Conservation (phyloP, 2,329 filamentous ascomycete species). For the Purpureocillium takamizusanense region DNA sequence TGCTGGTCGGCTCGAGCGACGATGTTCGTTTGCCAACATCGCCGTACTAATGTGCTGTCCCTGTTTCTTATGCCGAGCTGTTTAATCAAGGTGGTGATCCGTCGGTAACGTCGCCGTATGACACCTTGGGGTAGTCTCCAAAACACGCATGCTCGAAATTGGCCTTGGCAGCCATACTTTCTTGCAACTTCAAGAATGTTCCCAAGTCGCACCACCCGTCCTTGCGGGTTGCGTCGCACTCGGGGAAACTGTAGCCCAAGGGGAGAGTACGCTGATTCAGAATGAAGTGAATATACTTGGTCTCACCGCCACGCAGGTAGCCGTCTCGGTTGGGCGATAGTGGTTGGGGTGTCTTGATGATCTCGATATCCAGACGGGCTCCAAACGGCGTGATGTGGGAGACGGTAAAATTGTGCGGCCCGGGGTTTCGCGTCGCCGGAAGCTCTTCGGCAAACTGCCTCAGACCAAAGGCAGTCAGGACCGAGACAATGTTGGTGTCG, state of each 20-base stretch:
- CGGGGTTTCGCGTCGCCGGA: conserved; percentile 44
- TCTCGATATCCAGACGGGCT: conserved; percentile 63
- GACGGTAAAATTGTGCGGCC: conserved; percentile 54
- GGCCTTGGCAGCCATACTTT: conserved; percentile 47
- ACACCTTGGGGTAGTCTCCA: conserved; percentile 34
- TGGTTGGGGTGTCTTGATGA: conserved; percentile 59
- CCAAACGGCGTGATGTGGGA: conserved; percentile 64
- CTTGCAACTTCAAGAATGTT: conserved; percentile 56
- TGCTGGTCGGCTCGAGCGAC: too few species aligned
- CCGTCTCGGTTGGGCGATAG: conserved; percentile 44
- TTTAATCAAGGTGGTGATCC: conserved; percentile 21
- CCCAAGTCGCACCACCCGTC: conserved; percentile 72
- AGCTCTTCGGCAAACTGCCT: conserved; percentile 57
- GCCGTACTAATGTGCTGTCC: too few species aligned
- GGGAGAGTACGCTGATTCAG: conserved; percentile 68
- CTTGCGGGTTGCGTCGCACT: conserved; percentile 51
- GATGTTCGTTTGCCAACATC: too few species aligned
- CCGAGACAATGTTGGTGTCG: conserved; percentile 63
- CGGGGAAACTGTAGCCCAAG: conserved; percentile 54
- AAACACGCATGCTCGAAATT: conserved; percentile 59
- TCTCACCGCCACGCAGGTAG: conserved; percentile 44
- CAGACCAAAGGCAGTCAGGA: conserved; percentile 65
- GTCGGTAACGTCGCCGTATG: conserved; percentile 29
- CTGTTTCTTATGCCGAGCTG: too few species aligned
- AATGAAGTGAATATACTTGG: conserved; percentile 64